phyloP scores from a whole-genome alignment of 257 asterid species.

The Lycium barbarum region DNA sequence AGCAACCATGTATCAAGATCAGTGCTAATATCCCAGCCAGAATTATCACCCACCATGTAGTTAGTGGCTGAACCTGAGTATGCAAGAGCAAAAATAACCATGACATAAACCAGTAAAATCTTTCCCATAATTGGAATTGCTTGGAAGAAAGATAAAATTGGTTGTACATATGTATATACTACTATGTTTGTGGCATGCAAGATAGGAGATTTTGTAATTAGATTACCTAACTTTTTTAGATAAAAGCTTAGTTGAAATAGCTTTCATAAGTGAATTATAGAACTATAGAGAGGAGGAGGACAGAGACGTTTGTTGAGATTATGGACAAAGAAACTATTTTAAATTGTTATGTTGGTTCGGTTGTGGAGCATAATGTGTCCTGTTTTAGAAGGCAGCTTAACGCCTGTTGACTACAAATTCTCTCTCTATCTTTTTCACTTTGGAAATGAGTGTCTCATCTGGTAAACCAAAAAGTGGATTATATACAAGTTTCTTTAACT shows the following conservation, averaged over 20 bases:
- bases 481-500: background rate
- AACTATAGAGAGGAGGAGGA: background rate
- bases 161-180: background rate
- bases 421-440: constrained; percentile 11
- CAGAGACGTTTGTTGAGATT: background rate
- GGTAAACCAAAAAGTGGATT: background rate
- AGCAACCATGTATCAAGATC: constrained; percentile 67
- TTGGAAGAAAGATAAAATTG: constrained; percentile 19
- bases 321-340: constrained; percentile 4
- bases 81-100: constrained; percentile 35
- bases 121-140: constrained; percentile 47
- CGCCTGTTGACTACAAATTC: constrained; percentile 36
- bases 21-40: constrained; percentile 93
- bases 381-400: constrained; percentile 61
- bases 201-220: constrained; percentile 32
- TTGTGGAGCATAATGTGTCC: constrained; percentile 37
- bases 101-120: constrained; percentile 31
- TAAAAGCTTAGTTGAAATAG: background rate
- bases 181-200: background rate
- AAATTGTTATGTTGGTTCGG: constrained; percentile 6
- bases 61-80: constrained; percentile 54
- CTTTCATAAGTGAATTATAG: background rate
- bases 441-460: background rate
- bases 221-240: constrained; percentile 58
- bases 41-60: constrained; percentile 66